Percentiles rank a stretch among this genome's conserved stretches.
Evolutionary conservation across 208 protist genomes (phyloP).

Genomic region (Herpetomonas tarakana): DNA sequence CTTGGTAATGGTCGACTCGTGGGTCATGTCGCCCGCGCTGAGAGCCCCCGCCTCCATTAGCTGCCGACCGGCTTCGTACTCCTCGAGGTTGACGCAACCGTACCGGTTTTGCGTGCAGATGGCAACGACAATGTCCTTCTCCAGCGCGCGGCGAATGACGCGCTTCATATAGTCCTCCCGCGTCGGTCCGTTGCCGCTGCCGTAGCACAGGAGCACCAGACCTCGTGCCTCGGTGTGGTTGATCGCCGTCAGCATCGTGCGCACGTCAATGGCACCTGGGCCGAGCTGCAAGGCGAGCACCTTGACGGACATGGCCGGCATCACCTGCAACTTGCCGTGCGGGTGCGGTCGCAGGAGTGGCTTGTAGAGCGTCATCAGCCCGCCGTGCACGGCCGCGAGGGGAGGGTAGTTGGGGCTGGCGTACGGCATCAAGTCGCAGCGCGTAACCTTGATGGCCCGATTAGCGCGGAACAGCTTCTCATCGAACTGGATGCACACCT

Average conservation of each 20-base stretch:
- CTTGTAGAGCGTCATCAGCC: slow-evolving; percentile 38
- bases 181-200: slow-evolving; percentile 91
- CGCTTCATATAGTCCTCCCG: slow-evolving; percentile 63
- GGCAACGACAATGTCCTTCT: slow-evolving; percentile 87
- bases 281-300: slow-evolving; percentile 69
- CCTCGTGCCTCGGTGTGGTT: slow-evolving; percentile 52
- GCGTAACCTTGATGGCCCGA: slow-evolving; percentile 80
- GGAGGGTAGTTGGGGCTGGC: slow-evolving; percentile 87
- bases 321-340: slow-evolving; percentile 42
- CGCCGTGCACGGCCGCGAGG: slow-evolving; percentile 72
- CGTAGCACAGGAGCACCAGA: slow-evolving; percentile 91
- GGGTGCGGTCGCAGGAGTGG: slow-evolving; percentile 48
- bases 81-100: slow-evolving; percentile 49
- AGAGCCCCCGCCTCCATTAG: slow-evolving; percentile 67
- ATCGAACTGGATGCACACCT: slow-evolving; percentile 96
- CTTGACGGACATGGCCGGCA: slow-evolving; percentile 36
- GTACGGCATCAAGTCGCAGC: slow-evolving; percentile 87
- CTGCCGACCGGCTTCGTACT: slow-evolving; percentile 78
- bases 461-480: slow-evolving; percentile 94
- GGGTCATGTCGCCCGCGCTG: slow-evolving; percentile 89
- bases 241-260: slow-evolving; percentile 16
- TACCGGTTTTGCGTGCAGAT: slow-evolving; percentile 88
- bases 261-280: slow-evolving; percentile 56
- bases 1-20: slow-evolving; percentile 89
- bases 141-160: slow-evolving; percentile 46